Evolutionary conservation across 768 basidiomycete species (phyloP).

Genomic region (Pleurotus ostreatus): DNA sequence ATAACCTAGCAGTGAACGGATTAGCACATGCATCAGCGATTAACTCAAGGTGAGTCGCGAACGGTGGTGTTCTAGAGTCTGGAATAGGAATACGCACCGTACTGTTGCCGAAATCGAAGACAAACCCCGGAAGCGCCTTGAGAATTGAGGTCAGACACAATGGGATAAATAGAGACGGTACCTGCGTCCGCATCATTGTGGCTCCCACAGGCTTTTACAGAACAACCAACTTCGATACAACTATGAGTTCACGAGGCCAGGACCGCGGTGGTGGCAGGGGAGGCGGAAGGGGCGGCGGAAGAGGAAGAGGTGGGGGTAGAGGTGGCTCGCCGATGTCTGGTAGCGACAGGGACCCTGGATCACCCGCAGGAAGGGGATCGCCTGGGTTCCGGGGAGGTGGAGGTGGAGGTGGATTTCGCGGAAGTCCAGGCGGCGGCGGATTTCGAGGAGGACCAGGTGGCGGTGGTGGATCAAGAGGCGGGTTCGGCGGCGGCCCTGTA

Average conservation of each 20-base stretch:
- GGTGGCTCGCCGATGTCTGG: conserved; percentile 21
- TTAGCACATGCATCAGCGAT: no score
- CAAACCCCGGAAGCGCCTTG: no score
- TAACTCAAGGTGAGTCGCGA: no score
- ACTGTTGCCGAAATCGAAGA: no score
- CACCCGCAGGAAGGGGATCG: conserved; percentile 20
- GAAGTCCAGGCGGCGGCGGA: conserved; percentile 22
- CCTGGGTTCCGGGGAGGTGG: conserved; percentile 20
- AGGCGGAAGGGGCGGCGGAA: conserved; percentile 17
- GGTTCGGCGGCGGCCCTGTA: conserved; percentile 19
- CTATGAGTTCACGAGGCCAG: not conserved
- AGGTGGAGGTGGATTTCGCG: conserved; percentile 17
- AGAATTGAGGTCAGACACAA: no score
- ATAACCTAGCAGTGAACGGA: no score
- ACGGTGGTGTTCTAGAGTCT: no score
- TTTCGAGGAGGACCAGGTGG: conserved; percentile 15
- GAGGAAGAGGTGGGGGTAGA: conserved; percentile 9
- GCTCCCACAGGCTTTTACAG: no score
- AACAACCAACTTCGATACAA: no score
- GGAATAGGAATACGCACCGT: no score
- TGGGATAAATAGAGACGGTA: no score
- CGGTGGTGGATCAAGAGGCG: not conserved
- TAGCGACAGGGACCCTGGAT: conserved; percentile 17
- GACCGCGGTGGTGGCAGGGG: conserved; percentile 15
- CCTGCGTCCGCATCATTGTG: no score